Conservation (phyloP, 1,284 basidiomycete species). For the Cutaneotrichosporon sp. region DNA sequence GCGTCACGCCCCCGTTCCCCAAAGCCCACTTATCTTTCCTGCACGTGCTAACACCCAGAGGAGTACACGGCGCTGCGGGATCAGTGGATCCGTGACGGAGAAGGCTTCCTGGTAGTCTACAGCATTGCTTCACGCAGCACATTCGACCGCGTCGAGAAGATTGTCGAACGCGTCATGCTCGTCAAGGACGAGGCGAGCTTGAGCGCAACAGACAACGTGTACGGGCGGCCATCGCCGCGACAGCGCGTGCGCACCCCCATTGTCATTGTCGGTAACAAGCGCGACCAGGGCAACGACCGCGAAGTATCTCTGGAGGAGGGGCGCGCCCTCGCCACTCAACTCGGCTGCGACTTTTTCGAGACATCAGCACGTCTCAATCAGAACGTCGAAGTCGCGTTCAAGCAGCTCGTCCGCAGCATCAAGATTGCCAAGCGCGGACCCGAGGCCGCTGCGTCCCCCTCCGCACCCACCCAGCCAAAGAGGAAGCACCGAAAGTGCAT, state of each 20-base stretch:
- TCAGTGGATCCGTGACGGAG: conserved; percentile 99
- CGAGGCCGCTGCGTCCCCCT: conserved; percentile 14
- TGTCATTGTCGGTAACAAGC: conserved; percentile 90
- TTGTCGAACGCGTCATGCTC: conserved; percentile 89
- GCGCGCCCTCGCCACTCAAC: conserved; percentile 73
- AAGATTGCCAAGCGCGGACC: conserved; percentile 46
- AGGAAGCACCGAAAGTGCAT: conserved; percentile 52
- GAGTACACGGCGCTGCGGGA: conserved; percentile 96
- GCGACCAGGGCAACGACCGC: conserved; percentile 71
- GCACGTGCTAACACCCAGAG: conserved; percentile 59
- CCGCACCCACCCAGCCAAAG: conserved; percentile 19
- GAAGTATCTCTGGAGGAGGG: conserved; percentile 90
- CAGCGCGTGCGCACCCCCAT: conserved; percentile 39
- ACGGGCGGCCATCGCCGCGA: conserved; percentile 3
- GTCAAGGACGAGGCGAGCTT: conserved; percentile 76
- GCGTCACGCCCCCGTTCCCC: background rate
- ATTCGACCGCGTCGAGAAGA: conserved; percentile 90
- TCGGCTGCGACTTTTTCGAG: conserved; percentile 94
- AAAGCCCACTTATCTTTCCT: background rate
- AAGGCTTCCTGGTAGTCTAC: conserved; percentile 98
- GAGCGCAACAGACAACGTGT: conserved; percentile 9
- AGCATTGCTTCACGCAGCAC: conserved; percentile 93
- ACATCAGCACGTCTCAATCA: conserved; percentile 92
- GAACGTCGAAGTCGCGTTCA: conserved; percentile 94
- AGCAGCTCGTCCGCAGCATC: conserved; percentile 82